phyloP scores from a whole-genome alignment of 202 grass and related monocot genomes.

The Elaeis oleifera region DNA sequence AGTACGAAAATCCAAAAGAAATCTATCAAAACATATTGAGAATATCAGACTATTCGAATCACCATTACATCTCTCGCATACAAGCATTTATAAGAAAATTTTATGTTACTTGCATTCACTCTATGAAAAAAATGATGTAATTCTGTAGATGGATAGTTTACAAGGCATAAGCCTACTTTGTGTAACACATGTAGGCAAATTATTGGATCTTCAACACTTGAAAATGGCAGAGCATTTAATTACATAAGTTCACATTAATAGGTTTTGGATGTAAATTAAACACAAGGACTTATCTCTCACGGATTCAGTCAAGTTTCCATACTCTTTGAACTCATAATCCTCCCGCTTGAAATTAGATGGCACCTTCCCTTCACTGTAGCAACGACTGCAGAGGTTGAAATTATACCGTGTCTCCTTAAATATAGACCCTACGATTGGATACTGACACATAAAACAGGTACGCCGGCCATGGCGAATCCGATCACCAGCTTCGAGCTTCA shows the following conservation, averaged over 20 bases:
- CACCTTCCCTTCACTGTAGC: conserved; percentile 98
- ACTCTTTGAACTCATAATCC: conserved; percentile 95
- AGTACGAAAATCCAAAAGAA: too few species aligned
- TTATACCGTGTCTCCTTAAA: conserved; percentile 85
- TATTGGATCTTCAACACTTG: too few species aligned
- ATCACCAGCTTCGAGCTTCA: conserved; percentile 91
- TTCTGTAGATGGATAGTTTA: too few species aligned
- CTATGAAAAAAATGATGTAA: too few species aligned
- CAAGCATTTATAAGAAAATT: too few species aligned
- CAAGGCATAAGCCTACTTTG: too few species aligned
- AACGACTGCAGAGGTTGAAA: conserved; percentile 89
- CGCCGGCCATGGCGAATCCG: conserved; percentile 73
- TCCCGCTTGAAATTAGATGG: conserved; percentile 77
- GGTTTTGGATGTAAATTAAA: conserved; percentile 65
- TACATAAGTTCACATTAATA: conserved; percentile 55
- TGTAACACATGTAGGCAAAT: too few species aligned
- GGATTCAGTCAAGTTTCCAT: conserved; percentile 66
- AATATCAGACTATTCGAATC: too few species aligned
- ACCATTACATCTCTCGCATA: too few species aligned
- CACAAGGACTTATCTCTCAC: conserved; percentile 73
- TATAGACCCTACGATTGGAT: conserved; percentile 83
- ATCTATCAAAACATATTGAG: too few species aligned
- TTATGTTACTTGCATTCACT: too few species aligned
- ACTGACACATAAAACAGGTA: conserved; percentile 78
- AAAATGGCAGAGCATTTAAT: not conserved